Conservation (phyloP, 768 basidiomycete genomes). For the Calocera cornea region DNA sequence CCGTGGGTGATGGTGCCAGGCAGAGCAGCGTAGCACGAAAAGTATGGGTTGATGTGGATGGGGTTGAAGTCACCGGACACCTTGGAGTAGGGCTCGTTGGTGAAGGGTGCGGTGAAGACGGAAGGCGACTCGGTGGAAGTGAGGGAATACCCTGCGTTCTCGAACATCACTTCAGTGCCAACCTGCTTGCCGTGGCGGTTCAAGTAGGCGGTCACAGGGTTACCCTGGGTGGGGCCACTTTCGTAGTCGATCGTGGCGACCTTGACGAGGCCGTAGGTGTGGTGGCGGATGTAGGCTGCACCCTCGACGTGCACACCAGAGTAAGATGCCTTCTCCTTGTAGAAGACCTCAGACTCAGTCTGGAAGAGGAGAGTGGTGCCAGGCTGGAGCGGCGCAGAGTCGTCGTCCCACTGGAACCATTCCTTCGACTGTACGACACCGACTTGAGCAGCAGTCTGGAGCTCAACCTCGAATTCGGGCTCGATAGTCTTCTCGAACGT, state of each 20-base stretch:
- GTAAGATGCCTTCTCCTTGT: constrained; percentile 81
- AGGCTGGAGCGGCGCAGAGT: constrained; percentile 56
- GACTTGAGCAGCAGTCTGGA: constrained; percentile 63
- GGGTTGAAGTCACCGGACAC: constrained; percentile 98
- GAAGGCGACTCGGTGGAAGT: constrained; percentile 46
- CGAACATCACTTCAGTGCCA: constrained; percentile 60
- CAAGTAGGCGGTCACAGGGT: constrained; percentile 85
- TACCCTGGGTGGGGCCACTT: constrained; percentile 77
- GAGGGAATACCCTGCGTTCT: constrained; percentile 78
- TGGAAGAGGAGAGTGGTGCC: constrained; percentile 86
- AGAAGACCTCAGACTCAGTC: constrained; percentile 68
- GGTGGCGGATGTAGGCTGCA: constrained; percentile 74
- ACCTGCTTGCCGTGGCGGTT: constrained; percentile 77
- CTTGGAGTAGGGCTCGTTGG: constrained; percentile 91
- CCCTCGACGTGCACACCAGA: constrained; percentile 70
- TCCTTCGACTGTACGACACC: constrained; percentile 91
- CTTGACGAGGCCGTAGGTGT: constrained; percentile 75
- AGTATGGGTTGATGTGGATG: constrained; percentile 97
- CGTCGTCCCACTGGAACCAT: constrained; percentile 94
- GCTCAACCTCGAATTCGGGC: constrained; percentile 68
- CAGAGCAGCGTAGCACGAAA: constrained; percentile 81
- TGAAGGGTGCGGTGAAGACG: constrained; percentile 67
- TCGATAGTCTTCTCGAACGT: constrained; percentile 90
- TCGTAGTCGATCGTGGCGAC: constrained; percentile 80
- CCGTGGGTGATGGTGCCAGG: constrained; percentile 97